These are phyloP conservation scores for Jaminaea rosea DNA, from an alignment of 1,284 basidiomycete genomes.

Conservation along the genomic window DNA sequence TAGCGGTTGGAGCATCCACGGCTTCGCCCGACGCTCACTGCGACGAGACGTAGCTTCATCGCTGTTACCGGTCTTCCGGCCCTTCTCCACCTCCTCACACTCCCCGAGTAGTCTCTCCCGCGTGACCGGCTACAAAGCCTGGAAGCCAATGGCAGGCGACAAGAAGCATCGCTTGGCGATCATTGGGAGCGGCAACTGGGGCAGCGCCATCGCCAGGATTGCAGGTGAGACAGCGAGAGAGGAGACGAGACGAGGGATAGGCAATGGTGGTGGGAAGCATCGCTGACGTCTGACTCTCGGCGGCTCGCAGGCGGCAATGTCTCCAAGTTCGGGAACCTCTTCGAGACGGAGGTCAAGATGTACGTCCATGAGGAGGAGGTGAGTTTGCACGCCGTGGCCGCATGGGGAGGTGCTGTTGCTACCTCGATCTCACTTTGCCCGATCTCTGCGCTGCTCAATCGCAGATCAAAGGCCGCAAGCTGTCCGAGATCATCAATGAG, in stretches of 20 bases:
- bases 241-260: too few relatives aligned
- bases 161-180: conserved; percentile 55
- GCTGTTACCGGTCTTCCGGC: too few relatives aligned
- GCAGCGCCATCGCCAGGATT: conserved; percentile 55
- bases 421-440: neutral
- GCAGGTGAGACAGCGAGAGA: too few relatives aligned
- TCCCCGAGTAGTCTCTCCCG: too few relatives aligned
- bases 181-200: conserved; percentile 53
- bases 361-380: conserved; percentile 42
- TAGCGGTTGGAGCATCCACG: too few relatives aligned
- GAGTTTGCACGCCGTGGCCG: neutral
- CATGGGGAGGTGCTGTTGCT: neutral
- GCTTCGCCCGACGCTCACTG: too few relatives aligned
- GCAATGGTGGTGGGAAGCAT: too few relatives aligned
- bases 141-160: too few relatives aligned
- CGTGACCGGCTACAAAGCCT: neutral
- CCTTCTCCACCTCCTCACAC: neutral
- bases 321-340: conserved; percentile 47
- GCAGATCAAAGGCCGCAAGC: conserved; percentile 52
- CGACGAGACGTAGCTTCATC: too few relatives aligned
- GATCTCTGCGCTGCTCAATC: neutral
- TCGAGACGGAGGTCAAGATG: conserved; percentile 36
- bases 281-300: too few relatives aligned
- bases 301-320: conserved; percentile 50
- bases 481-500: conserved; percentile 54